Conservation (phyloP, 805 yeast species). For the Spathaspora hagerdaliae region DNA sequence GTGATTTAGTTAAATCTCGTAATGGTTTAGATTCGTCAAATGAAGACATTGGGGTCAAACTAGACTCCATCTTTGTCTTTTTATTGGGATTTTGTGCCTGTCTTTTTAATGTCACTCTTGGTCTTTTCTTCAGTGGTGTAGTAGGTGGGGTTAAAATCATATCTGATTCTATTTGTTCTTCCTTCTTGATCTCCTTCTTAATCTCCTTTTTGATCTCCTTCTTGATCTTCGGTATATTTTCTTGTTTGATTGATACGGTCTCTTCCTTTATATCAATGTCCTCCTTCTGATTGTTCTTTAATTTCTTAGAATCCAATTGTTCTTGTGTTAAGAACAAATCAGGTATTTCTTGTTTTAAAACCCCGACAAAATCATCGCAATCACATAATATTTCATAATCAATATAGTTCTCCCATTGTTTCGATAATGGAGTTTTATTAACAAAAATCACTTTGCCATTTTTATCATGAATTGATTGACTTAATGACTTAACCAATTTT, state of each 20-base stretch:
- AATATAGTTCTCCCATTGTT: constrained; percentile 65
- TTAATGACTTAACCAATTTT: constrained; percentile 63
- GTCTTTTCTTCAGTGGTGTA: constrained; percentile 28
- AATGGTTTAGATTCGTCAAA: constrained; percentile 10
- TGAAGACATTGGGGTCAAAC: constrained; percentile 34
- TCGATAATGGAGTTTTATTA: constrained; percentile 63
- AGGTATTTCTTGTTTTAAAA: constrained; percentile 52
- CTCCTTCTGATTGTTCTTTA: constrained; percentile 15
- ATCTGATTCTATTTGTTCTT: not conserved
- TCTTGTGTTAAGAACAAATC: constrained; percentile 59
- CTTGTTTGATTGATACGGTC: constrained; percentile 1
- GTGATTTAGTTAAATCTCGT: not conserved
- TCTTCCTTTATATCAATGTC: constrained; percentile 6
- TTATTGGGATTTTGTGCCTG: constrained; percentile 8
- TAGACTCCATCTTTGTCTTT: constrained; percentile 14
- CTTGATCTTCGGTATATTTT: not conserved
- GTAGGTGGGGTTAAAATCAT: constrained; percentile 28
- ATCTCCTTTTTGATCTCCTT: not conserved
- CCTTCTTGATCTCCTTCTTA: not conserved
- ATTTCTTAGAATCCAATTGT: constrained; percentile 40
- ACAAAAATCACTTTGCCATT: constrained; percentile 78
- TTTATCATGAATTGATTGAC: constrained; percentile 56
- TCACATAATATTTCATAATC: constrained; percentile 79
- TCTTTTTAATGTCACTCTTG: constrained; percentile 17
- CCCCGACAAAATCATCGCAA: constrained; percentile 76